Conservation (phyloP, 2,329 filamentous ascomycete species). For the Calcarisporium arbuscula region DNA sequence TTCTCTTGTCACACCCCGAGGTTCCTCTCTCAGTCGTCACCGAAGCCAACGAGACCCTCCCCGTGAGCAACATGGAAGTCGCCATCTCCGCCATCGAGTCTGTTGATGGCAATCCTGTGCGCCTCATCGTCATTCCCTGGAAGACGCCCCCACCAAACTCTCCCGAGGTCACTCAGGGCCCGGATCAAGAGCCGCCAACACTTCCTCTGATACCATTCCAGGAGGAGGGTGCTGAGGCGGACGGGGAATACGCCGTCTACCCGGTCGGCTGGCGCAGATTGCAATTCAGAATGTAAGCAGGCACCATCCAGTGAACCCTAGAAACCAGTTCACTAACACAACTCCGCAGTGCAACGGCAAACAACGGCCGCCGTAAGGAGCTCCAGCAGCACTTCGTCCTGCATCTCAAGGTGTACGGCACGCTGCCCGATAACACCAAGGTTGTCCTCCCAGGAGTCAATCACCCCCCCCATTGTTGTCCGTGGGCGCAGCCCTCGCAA, state of each 20-base stretch:
- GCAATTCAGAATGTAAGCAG: conserved; percentile 80
- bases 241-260: conserved; percentile 82
- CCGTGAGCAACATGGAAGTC: conserved; percentile 77
- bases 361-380: conserved; percentile 91
- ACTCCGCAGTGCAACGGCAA: conserved; percentile 70
- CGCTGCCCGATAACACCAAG: conserved; percentile 76
- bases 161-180: conserved; percentile 55
- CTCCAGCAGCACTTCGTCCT: conserved; percentile 94
- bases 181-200: conserved; percentile 79
- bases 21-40: conserved; percentile 73
- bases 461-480: conserved; percentile 87
- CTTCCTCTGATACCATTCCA: conserved; percentile 67
- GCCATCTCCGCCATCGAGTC: conserved; percentile 90
- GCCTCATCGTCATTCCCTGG: conserved; percentile 95
- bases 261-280: conserved; percentile 91
- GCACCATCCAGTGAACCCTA: no score
- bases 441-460: conserved; percentile 75
- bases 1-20: conserved; percentile 72
- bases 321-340: background rate
- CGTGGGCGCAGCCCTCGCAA: conserved; percentile 89
- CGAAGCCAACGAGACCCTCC: conserved; percentile 77
- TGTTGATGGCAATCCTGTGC: conserved; percentile 84
- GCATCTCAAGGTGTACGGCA: conserved; percentile 78
- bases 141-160: conserved; percentile 85
- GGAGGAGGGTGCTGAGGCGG: conserved; percentile 51